Percentiles rank a stretch among this genome's conserved stretches.
These are phyloP conservation scores for Guillardia theta DNA, from an alignment of 78 protist genomes.

Conservation along the genomic window DNA sequence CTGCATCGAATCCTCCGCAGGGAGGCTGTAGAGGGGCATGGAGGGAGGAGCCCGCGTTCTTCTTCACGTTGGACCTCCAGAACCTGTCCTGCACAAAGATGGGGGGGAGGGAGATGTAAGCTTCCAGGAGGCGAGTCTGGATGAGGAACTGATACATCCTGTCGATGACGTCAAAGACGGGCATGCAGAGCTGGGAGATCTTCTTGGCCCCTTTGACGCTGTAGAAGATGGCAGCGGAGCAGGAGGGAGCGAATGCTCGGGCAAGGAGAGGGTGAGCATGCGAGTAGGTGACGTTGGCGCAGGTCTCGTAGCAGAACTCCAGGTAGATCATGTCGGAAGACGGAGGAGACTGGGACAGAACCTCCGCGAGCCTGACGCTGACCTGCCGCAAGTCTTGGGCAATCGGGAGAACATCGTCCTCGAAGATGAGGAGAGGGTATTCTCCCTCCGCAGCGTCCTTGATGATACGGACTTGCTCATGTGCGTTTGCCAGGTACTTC, in stretches of 20 bases:
- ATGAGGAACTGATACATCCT: background rate
- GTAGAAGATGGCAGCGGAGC: background rate
- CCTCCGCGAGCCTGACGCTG: background rate
- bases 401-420: background rate
- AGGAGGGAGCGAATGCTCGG: background rate
- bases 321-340: slow-evolving; percentile 15
- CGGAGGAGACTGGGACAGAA: background rate
- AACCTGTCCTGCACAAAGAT: background rate
- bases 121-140: background rate
- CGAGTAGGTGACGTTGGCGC: background rate
- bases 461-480: background rate
- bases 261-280: background rate
- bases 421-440: background rate
- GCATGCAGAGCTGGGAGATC: background rate
- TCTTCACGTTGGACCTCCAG: background rate
- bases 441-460: background rate
- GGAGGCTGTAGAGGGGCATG: background rate
- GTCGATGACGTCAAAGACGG: background rate
- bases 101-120: background rate
- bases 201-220: background rate
- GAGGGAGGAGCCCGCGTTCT: background rate
- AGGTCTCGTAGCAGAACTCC: background rate
- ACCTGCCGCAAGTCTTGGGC: too few species aligned
- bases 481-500: background rate
- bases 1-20: background rate